A percentile compares a stretch with the other conserved stretches of the same genome.
Conservation (phyloP, 176 grass and related monocot genomes). For the Alloteropsis semialata region DNA sequence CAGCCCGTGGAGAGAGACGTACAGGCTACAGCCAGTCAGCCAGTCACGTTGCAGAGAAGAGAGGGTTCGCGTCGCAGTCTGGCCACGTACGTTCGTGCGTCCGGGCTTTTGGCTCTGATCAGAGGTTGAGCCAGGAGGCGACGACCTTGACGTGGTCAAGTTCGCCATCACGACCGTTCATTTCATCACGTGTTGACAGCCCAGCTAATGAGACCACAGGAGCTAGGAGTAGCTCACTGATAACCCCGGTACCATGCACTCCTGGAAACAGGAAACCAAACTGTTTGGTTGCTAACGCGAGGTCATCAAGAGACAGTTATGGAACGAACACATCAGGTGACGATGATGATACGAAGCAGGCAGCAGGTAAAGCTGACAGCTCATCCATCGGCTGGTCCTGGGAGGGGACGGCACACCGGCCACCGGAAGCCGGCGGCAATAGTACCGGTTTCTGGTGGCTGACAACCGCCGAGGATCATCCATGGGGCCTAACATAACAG, state of each 20-base stretch:
- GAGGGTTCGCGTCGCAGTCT: not conserved
- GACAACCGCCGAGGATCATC: not conserved
- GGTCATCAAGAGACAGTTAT: not conserved
- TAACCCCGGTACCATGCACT: not conserved
- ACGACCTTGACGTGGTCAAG: not conserved
- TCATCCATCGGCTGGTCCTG: not conserved
- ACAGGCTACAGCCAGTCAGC: not conserved
- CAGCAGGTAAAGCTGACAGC: not conserved
- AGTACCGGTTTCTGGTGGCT: not conserved
- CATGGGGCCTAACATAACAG: not conserved
- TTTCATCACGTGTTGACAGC: not conserved
- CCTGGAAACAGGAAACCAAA: not conserved
- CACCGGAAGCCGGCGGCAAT: not conserved
- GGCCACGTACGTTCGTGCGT: not conserved
- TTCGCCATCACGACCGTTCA: not conserved
- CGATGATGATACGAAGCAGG: not conserved
- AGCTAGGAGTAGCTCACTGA: too few relatives aligned
- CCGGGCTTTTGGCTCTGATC: not conserved
- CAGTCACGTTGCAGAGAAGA: not conserved
- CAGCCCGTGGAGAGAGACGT: not conserved
- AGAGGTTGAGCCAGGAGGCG: too few relatives aligned
- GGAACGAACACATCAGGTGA: too few relatives aligned
- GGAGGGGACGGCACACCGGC: slow-evolving; percentile 9
- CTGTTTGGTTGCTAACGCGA: not conserved
- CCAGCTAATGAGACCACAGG: not conserved